phyloP scores from a whole-genome alignment of 352 stramenopile species.

The Stephanocyclus meneghinianus region DNA sequence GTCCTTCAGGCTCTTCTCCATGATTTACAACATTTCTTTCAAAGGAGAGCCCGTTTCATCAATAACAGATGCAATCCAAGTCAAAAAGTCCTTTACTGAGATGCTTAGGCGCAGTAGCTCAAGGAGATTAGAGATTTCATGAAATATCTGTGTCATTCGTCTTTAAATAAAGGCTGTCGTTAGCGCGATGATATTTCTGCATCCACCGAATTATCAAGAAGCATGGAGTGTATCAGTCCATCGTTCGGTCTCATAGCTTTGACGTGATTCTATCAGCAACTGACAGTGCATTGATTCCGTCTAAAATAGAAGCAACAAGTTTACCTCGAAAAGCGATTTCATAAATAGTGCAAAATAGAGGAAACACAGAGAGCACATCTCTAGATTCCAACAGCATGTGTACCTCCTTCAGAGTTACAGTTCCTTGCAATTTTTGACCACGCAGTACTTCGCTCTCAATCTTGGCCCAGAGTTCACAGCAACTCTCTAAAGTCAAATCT shows the following conservation, averaged over 20 bases:
- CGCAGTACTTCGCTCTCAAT: slow-evolving; percentile 94
- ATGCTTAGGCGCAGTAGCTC: no score
- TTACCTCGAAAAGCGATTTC: slow-evolving; percentile 90
- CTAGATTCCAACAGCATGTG: slow-evolving; percentile 88
- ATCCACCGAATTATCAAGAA: no score
- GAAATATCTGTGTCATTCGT: no score
- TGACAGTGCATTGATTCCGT: slow-evolving; percentile 63
- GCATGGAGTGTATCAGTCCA: no score
- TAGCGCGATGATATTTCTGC: no score
- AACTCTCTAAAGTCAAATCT: slow-evolving; percentile 50
- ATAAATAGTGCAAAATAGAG: slow-evolving; percentile 83
- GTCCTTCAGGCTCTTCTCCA: slow-evolving; percentile 84
- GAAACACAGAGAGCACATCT: slow-evolving; percentile 86
- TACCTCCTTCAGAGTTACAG: slow-evolving; percentile 91
- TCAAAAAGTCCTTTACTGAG: slow-evolving; percentile 82
- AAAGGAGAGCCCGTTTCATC: slow-evolving; percentile 85
- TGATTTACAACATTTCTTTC: slow-evolving; percentile 92
- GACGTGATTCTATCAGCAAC: slow-evolving; percentile 39
- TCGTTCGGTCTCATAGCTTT: neutral
- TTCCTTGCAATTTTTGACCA: slow-evolving; percentile 97
- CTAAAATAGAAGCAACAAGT: slow-evolving; percentile 85
- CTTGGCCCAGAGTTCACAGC: slow-evolving; percentile 82
- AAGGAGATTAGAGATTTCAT: no score
- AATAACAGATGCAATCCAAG: slow-evolving; percentile 83
- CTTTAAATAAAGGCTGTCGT: no score